Evolutionary conservation across 345 rosid genomes (phyloP).

Genomic region (Psidium friedrichsthalianum): DNA sequence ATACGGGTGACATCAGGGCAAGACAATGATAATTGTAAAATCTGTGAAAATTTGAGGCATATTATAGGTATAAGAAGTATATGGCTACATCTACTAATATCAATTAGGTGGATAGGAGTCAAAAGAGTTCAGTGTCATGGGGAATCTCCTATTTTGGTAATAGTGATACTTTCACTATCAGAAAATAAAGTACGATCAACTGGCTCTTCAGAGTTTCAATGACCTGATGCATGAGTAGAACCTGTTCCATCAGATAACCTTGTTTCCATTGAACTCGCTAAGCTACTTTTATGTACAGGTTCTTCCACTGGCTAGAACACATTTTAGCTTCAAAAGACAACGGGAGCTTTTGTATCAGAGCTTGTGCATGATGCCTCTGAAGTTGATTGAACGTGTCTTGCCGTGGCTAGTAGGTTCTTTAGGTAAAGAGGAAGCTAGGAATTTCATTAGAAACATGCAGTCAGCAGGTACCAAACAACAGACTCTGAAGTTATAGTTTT

Average conservation of each 20-base stretch:
- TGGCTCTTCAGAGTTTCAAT: background rate
- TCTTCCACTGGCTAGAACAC: slow-evolving; percentile 74
- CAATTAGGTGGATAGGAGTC: background rate
- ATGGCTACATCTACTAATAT: background rate
- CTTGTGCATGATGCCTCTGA: slow-evolving; percentile 80
- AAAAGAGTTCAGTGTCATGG: background rate
- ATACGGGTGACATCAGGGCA: background rate
- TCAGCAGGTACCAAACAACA: slow-evolving; percentile 44
- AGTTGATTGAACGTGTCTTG: slow-evolving; percentile 77
- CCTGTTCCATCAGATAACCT: background rate
- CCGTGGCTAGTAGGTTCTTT: slow-evolving; percentile 78
- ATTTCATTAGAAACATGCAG: slow-evolving; percentile 62
- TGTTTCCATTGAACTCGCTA: background rate
- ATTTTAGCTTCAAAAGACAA: slow-evolving; percentile 62
- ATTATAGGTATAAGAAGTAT: background rate
- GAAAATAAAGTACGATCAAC: background rate
- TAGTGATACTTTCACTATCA: background rate
- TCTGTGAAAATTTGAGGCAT: background rate
- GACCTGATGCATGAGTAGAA: background rate
- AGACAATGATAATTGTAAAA: background rate
- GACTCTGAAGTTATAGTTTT: background rate
- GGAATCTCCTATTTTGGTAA: background rate
- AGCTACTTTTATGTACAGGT: slow-evolving; percentile 41
- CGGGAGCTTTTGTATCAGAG: slow-evolving; percentile 76
- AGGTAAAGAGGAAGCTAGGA: slow-evolving; percentile 59